These are phyloP conservation scores for Spergularia azorica DNA, from an alignment of 179 eudicot genomes.

Conservation along the genomic window DNA sequence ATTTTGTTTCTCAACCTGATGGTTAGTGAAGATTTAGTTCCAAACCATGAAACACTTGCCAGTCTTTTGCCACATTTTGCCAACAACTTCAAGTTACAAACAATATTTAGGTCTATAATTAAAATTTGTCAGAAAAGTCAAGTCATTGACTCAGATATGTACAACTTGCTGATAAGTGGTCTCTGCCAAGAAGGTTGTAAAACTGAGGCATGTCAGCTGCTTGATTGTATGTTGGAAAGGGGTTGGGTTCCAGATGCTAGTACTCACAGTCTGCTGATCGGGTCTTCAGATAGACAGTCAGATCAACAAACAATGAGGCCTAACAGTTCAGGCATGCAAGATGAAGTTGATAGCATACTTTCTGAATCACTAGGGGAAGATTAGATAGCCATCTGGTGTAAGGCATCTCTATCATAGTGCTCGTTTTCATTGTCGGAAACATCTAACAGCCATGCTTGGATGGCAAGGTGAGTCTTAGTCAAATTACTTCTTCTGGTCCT, in stretches of 20 bases:
- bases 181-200: constrained; percentile 64
- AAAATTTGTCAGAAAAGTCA: constrained; percentile 22
- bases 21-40: constrained; percentile 24
- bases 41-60: constrained; percentile 38
- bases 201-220: constrained; percentile 46
- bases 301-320: constrained; percentile 10
- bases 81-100: constrained; percentile 22
- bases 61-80: constrained; percentile 38
- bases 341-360: constrained; percentile 36
- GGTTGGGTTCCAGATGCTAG: constrained; percentile 64
- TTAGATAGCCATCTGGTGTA: constrained; percentile 9
- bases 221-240: constrained; percentile 68
- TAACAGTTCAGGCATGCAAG: constrained; percentile 17
- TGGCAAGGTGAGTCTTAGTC: not conserved
- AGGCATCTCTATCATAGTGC: not conserved
- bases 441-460: not conserved
- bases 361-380: constrained; percentile 32
- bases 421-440: not conserved
- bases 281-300: constrained; percentile 31
- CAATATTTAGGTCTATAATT: constrained; percentile 27
- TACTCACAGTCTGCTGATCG: constrained; percentile 57
- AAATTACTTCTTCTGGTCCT: not conserved
- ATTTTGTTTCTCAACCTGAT: constrained; percentile 23
- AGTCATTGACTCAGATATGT: constrained; percentile 25
- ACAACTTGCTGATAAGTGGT: constrained; percentile 48